Evolutionary conservation across 1,139 yeast species (phyloP).

Genomic region (Pichia sp.): DNA sequence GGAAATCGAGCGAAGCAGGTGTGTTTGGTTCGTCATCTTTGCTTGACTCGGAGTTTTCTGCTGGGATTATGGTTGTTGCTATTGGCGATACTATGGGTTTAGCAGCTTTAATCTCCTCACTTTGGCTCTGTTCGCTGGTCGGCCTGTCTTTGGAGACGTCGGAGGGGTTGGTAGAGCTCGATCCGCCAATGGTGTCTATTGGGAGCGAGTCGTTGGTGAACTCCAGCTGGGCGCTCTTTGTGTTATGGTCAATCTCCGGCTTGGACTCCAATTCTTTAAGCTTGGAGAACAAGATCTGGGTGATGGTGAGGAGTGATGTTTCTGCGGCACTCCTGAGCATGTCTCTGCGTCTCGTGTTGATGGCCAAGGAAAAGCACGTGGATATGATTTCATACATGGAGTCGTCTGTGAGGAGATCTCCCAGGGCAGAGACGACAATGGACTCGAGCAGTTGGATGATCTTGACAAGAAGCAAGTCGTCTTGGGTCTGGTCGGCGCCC

Average conservation of each 20-base stretch:
- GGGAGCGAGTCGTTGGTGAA: constrained; percentile 28
- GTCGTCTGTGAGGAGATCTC: constrained; percentile 68
- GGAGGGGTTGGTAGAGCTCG: constrained; percentile 8
- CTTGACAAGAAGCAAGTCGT: constrained; percentile 84
- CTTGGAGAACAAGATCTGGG: constrained; percentile 62
- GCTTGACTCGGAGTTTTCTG: constrained; percentile 5
- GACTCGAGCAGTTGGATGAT: constrained; percentile 72
- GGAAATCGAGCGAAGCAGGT: constrained; percentile 7
- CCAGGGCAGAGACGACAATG: constrained; percentile 61
- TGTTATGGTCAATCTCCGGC: constrained; percentile 30
- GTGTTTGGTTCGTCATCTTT: constrained; percentile 4
- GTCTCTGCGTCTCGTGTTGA: constrained; percentile 88
- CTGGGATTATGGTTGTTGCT: not conserved
- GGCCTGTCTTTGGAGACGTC: not conserved
- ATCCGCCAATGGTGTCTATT: constrained; percentile 32
- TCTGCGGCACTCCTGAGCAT: constrained; percentile 88
- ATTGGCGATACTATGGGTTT: not conserved
- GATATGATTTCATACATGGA: constrained; percentile 85
- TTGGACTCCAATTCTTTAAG: constrained; percentile 47
- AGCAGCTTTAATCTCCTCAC: not conserved
- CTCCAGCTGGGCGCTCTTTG: constrained; percentile 27
- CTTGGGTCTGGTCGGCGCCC: constrained; percentile 89
- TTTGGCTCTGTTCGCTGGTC: not conserved
- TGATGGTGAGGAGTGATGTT: constrained; percentile 68
- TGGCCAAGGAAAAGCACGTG: constrained; percentile 86